These are phyloP conservation scores for Leishmania guyanensis DNA, from an alignment of 208 protist species.

Conservation along the genomic window DNA sequence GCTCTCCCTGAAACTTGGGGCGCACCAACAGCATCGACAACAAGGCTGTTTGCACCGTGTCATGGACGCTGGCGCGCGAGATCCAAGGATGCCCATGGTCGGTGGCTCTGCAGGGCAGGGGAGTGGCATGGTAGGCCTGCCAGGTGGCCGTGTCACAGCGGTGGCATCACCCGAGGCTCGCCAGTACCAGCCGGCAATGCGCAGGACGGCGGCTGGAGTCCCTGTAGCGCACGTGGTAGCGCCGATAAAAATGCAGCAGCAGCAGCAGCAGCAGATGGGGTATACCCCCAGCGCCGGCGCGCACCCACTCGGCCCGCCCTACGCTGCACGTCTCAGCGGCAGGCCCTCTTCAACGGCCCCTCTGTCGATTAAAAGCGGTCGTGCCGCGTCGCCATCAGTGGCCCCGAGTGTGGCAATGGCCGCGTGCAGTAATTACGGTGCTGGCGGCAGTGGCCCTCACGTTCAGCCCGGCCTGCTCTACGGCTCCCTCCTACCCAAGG, in stretches of 20 bases:
- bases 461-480: constrained; percentile 57
- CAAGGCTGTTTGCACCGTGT: constrained; percentile 1
- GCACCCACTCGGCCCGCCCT: background rate
- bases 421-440: background rate
- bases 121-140: constrained; percentile 9
- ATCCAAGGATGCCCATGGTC: background rate
- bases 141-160: constrained; percentile 19
- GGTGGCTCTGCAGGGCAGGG: constrained; percentile 5
- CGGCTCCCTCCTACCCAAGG: constrained; percentile 59
- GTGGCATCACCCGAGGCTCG: constrained; percentile 18
- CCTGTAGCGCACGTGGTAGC: background rate
- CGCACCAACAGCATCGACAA: constrained; percentile 1
- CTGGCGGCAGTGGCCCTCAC: constrained; percentile 11
- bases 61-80: background rate
- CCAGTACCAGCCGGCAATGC: constrained; percentile 3
- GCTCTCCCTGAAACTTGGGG: background rate
- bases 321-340: background rate
- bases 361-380: background rate
- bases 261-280: background rate
- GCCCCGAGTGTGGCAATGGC: constrained; percentile 3
- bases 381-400: constrained; percentile 13
- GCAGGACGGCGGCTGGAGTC: background rate
- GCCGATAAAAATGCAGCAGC: constrained; percentile 1
- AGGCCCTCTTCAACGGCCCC: background rate
- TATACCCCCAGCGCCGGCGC: background rate